These are phyloP conservation scores for Candida piceae DNA, from an alignment of 805 yeast genomes.

Conservation along the genomic window DNA sequence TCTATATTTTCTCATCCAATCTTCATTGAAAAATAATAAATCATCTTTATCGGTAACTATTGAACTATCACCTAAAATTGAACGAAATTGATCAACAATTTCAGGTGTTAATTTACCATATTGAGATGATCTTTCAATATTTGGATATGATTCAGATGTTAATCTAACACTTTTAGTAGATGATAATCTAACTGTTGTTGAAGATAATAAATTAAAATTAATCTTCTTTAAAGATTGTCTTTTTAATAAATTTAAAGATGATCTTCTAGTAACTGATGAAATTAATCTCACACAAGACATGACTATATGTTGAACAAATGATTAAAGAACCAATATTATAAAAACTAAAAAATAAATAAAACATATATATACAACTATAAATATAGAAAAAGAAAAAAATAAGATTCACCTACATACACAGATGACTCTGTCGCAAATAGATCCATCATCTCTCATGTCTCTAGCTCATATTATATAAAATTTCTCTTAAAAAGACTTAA, in stretches of 20 bases:
- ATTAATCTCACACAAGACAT: not conserved
- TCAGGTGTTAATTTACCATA: slow-evolving; percentile 48
- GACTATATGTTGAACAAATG: no score
- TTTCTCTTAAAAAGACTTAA: no score
- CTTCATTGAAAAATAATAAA: slow-evolving; percentile 72
- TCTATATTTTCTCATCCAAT: slow-evolving; percentile 89
- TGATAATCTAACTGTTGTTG: not conserved
- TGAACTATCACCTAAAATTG: slow-evolving; percentile 48
- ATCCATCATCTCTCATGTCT: no score
- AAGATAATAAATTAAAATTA: no score
- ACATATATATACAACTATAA: no score
- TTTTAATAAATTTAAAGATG: not conserved
- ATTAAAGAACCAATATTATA: no score
- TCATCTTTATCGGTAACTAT: slow-evolving; percentile 56
- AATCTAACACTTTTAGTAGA: slow-evolving; percentile 27
- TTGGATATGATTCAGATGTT: slow-evolving; percentile 68
- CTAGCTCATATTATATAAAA: no score
- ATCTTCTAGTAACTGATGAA: not conserved
- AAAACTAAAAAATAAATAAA: no score
- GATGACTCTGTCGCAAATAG: no score
- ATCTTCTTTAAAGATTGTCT: not conserved
- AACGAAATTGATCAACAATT: slow-evolving; percentile 58
- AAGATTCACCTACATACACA: no score
- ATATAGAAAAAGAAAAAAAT: no score
- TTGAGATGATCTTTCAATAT: slow-evolving; percentile 43